Conservation (phyloP, 352 stramenopile genomes). For the Albugo laibachii region DNA sequence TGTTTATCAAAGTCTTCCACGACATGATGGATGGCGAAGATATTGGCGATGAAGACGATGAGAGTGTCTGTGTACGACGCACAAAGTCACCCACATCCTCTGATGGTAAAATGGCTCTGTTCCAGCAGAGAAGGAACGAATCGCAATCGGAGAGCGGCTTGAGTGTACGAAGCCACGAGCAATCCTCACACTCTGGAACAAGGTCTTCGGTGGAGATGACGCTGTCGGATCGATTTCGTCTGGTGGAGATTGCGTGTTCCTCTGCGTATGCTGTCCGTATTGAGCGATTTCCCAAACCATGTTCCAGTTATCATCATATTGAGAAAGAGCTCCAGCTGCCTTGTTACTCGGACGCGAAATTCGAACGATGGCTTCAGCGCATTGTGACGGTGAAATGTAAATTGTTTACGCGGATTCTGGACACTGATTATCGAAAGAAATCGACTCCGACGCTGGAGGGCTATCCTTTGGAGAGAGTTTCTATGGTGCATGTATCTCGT, state of each 20-base stretch:
- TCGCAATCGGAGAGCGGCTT: constrained; percentile 15
- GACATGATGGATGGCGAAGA: constrained; percentile 58
- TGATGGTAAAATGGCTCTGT: constrained; percentile 33
- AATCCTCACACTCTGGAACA: neutral
- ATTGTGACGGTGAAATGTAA: constrained; percentile 36
- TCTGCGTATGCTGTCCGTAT: constrained; percentile 59
- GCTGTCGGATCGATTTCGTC: constrained; percentile 42
- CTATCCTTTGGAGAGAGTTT: constrained; percentile 35
- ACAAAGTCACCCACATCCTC: constrained; percentile 12
- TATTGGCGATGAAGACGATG: constrained; percentile 27
- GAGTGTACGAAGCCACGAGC: neutral
- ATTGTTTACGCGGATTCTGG: constrained; percentile 22
- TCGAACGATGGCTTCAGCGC: constrained; percentile 50
- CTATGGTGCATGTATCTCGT: constrained; percentile 48
- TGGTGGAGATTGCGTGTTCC: constrained; percentile 48
- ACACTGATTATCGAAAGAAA: constrained; percentile 20
- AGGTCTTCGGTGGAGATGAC: constrained; percentile 20
- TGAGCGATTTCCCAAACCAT: constrained; percentile 60
- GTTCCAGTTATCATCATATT: constrained; percentile 38
- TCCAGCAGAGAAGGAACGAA: constrained; percentile 22
- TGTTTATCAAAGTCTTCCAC: constrained; percentile 56
- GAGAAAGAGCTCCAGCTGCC: constrained; percentile 22
- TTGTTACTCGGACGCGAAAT: constrained; percentile 41
- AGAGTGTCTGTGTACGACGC: constrained; percentile 7
- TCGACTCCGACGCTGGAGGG: constrained; percentile 24